Evolutionary conservation across 306 rosid species (phyloP).

Genomic region (Vigna radiata): DNA sequence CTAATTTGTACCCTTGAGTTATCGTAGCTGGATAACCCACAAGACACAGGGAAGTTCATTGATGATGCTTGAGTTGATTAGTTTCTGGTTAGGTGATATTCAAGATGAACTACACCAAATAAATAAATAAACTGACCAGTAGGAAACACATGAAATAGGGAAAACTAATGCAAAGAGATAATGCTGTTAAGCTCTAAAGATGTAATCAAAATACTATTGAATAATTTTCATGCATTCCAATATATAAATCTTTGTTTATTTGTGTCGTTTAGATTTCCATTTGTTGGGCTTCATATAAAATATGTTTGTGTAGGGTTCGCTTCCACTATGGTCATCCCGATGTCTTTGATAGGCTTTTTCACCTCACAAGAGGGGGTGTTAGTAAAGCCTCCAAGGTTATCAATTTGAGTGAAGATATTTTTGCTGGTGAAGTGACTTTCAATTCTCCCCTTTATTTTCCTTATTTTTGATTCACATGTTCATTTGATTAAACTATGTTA

Average conservation of each 20-base stretch:
- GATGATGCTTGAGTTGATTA: neutral
- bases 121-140: neutral
- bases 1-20: neutral
- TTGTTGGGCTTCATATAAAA: neutral
- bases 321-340: constrained; percentile 99
- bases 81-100: neutral
- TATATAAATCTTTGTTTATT: neutral
- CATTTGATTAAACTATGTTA: constrained; percentile 28
- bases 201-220: neutral
- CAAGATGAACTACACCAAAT: neutral
- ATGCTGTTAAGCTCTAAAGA: neutral
- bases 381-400: constrained; percentile 98
- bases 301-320: constrained; percentile 71
- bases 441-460: constrained; percentile 2
- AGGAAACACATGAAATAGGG: neutral
- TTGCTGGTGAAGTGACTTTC: constrained; percentile 74
- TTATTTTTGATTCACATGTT: constrained; percentile 9
- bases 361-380: constrained; percentile 95
- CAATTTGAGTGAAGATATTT: constrained; percentile 97
- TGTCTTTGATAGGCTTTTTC: constrained; percentile 95
- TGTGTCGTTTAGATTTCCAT: neutral
- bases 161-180: neutral
- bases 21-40: neutral
- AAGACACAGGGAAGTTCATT: neutral
- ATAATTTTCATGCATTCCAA: neutral